These are phyloP conservation scores for Delitschia confertaspora DNA, from an alignment of 495 filamentous ascomycete genomes.

Conservation along the genomic window DNA sequence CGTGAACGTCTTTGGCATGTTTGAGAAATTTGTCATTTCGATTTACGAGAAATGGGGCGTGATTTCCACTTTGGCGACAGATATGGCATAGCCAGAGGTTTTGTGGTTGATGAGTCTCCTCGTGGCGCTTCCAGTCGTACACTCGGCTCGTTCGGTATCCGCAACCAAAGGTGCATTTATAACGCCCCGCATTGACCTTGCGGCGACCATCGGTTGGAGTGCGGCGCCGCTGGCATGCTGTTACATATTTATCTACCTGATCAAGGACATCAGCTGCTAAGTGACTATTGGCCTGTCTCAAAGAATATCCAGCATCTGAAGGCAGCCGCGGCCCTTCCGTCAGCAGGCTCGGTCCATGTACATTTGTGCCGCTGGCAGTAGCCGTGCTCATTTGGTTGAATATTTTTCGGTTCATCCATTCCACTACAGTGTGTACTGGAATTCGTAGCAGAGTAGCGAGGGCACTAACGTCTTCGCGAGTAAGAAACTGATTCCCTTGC, in stretches of 20 bases:
- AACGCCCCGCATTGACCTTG: slow-evolving; percentile 14
- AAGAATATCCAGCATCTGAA: slow-evolving; percentile 3
- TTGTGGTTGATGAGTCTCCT: slow-evolving; percentile 27
- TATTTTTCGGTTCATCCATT: slow-evolving; percentile 15
- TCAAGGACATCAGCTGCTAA: slow-evolving; percentile 5
- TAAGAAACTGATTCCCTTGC: background rate
- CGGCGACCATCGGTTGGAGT: slow-evolving; percentile 18
- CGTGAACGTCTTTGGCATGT: slow-evolving; percentile 19
- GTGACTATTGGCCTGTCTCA: slow-evolving; percentile 8
- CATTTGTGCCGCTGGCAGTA: background rate
- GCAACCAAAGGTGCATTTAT: slow-evolving; percentile 20
- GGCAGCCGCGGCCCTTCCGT: background rate
- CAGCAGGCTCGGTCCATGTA: background rate
- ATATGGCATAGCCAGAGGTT: slow-evolving; percentile 23
- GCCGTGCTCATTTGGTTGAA: background rate
- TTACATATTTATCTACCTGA: slow-evolving; percentile 16
- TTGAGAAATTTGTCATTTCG: slow-evolving; percentile 22
- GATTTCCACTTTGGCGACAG: slow-evolving; percentile 6
- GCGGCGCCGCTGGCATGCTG: slow-evolving; percentile 6
- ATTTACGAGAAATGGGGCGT: slow-evolving; percentile 21
- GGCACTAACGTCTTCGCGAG: slow-evolving; percentile 9
- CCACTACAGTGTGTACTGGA: slow-evolving; percentile 3
- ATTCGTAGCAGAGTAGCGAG: slow-evolving; percentile 10
- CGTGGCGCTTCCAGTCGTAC: slow-evolving; percentile 25
- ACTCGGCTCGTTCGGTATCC: slow-evolving; percentile 21